phyloP scores from a whole-genome alignment of 2,329 filamentous ascomycete species.

The Clarireedia homoeocarpa region DNA sequence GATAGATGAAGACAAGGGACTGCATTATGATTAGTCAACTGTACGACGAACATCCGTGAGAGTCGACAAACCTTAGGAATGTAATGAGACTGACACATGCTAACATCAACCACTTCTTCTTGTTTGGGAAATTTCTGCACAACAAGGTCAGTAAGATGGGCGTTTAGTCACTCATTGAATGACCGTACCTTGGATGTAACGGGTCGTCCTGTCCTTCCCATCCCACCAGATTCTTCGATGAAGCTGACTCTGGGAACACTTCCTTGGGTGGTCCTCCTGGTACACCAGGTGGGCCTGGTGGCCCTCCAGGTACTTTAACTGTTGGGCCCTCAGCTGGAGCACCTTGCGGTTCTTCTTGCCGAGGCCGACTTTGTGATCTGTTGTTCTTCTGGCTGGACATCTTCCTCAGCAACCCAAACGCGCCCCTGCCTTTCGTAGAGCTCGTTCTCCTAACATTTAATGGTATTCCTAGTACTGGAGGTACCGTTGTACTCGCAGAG shows the following conservation, averaged over 20 bases:
- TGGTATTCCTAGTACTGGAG: neutral
- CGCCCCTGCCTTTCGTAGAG: neutral
- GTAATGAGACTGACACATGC: slow-evolving; percentile 7
- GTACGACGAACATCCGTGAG: neutral
- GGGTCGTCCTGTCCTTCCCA: slow-evolving; percentile 15
- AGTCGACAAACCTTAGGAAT: slow-evolving; percentile 10
- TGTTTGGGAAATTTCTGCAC: slow-evolving; percentile 1
- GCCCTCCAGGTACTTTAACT: neutral
- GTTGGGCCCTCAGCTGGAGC: neutral
- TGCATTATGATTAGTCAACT: slow-evolving; percentile 12
- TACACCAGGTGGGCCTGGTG: neutral
- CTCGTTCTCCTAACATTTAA: neutral
- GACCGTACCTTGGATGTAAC: slow-evolving; percentile 8
- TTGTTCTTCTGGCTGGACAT: neutral
- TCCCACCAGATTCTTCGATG: slow-evolving; percentile 33
- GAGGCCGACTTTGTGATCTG: neutral
- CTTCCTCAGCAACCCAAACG: slow-evolving; percentile 2
- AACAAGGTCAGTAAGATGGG: neutral
- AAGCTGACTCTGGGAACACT: slow-evolving; percentile 28
- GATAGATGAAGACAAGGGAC: slow-evolving; percentile 33
- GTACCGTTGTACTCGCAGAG: neutral
- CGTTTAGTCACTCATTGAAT: neutral
- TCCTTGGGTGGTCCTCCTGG: slow-evolving; percentile 5
- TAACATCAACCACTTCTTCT: slow-evolving; percentile 9
- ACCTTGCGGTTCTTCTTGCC: neutral